Percentiles rank a stretch among this genome's conserved stretches.
These are phyloP conservation scores for Fusarium globosum DNA, from an alignment of 2,329 filamentous ascomycete genomes.

Conservation along the genomic window DNA sequence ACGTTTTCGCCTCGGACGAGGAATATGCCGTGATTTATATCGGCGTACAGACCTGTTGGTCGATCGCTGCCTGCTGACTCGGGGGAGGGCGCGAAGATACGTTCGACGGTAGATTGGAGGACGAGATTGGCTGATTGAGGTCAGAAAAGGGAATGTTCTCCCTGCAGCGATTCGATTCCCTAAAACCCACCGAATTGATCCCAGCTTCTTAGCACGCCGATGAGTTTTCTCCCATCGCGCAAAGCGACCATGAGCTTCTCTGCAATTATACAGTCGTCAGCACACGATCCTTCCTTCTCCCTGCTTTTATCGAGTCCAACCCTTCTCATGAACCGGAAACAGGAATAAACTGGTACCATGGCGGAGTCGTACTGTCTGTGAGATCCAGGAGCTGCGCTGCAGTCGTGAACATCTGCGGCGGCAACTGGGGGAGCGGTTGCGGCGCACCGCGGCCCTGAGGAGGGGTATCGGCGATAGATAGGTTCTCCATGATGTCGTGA, in stretches of 20 bases:
- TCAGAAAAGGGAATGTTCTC: slow-evolving; percentile 26
- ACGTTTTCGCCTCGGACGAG: slow-evolving; percentile 97
- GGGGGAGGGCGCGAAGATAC: slow-evolving; percentile 76
- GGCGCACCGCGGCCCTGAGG: slow-evolving; percentile 55
- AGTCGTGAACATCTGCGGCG: slow-evolving; percentile 98
- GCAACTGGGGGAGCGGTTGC: slow-evolving; percentile 71
- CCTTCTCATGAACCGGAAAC: slow-evolving; percentile 7
- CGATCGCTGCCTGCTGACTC: slow-evolving; percentile 51
- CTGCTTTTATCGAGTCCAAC: background rate
- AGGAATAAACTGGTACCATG: slow-evolving; percentile 21
- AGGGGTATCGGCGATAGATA: slow-evolving; percentile 61
- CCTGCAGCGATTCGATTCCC: background rate
- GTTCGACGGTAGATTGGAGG: slow-evolving; percentile 90
- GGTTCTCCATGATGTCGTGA: slow-evolving; percentile 63
- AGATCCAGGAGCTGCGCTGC: slow-evolving; percentile 94
- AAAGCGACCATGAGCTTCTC: slow-evolving; percentile 95
- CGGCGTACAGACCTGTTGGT: slow-evolving; percentile 74
- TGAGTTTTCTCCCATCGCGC: slow-evolving; percentile 92
- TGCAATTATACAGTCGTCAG: slow-evolving; percentile 55
- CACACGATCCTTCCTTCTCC: slow-evolving; percentile 37
- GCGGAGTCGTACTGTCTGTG: slow-evolving; percentile 84
- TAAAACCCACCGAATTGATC: slow-evolving; percentile 88
- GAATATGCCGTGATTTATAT: slow-evolving; percentile 87
- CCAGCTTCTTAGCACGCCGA: slow-evolving; percentile 93
- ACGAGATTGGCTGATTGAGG: slow-evolving; percentile 82